phyloP scores from a whole-genome alignment of 2,329 filamentous ascomycete species.

The Pseudopithomyces maydicus region DNA sequence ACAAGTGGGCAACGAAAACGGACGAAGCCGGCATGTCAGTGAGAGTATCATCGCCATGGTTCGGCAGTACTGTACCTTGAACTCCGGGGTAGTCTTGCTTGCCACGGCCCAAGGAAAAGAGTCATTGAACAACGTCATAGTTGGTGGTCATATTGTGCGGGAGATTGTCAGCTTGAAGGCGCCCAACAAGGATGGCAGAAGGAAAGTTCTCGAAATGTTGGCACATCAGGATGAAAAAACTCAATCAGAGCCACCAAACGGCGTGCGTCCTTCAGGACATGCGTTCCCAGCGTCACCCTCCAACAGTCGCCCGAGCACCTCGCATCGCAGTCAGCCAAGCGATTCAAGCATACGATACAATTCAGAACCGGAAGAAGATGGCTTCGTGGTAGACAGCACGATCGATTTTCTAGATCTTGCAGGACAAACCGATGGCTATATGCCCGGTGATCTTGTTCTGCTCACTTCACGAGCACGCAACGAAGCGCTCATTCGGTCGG shows the following conservation, averaged over 20 bases:
- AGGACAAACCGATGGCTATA: conserved; percentile 94
- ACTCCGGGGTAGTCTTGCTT: conserved; percentile 82
- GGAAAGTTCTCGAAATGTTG: conserved; percentile 82
- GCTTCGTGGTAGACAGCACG: conserved; percentile 74
- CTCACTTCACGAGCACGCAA: conserved; percentile 87
- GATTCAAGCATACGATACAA: conserved; percentile 33
- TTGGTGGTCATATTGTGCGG: conserved; percentile 88
- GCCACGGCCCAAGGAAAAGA: conserved; percentile 95
- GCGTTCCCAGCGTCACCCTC: conserved; percentile 50
- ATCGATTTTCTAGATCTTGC: conserved; percentile 93
- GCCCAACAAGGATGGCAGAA: conserved; percentile 86
- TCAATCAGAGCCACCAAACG: conserved; percentile 21
- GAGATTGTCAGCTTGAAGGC: conserved; percentile 91
- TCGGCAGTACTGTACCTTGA: conserved; percentile 78
- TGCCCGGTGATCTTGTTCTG: conserved; percentile 90
- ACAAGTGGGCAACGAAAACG: conserved; percentile 91
- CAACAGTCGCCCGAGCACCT: conserved; percentile 52
- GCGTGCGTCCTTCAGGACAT: conserved; percentile 28
- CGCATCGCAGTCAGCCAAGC: conserved; percentile 51
- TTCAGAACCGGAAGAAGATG: conserved; percentile 50
- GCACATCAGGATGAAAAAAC: conserved; percentile 54
- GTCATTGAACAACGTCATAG: conserved; percentile 83
- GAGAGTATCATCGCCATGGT: conserved; percentile 85
- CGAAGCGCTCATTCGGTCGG: conserved; percentile 86
- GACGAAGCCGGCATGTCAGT: conserved; percentile 87